Conservation (phyloP, 495 filamentous ascomycete genomes). For the Polyplosphaeria fusca region DNA sequence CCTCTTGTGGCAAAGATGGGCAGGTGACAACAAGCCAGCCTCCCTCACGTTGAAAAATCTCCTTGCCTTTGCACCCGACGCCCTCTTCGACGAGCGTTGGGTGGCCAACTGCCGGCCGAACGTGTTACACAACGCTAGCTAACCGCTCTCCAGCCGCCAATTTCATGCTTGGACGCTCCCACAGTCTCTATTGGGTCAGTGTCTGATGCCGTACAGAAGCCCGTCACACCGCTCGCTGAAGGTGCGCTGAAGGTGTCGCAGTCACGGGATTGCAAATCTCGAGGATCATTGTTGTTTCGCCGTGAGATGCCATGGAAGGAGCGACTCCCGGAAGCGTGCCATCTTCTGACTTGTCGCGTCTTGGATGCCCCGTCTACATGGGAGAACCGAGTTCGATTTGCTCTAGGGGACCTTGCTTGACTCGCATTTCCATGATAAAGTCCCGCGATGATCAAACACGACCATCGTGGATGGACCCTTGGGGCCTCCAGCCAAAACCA, state of each 20-base stretch:
- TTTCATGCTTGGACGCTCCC: neutral
- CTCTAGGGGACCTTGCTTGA: neutral
- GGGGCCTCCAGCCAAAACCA: no score
- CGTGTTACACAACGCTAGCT: slow-evolving; percentile 11
- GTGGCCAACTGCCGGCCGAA: slow-evolving; percentile 12
- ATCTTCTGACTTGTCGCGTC: slow-evolving; percentile 23
- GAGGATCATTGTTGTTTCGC: neutral
- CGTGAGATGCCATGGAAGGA: slow-evolving; percentile 26
- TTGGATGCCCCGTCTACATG: slow-evolving; percentile 12
- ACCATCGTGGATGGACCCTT: slow-evolving; percentile 9
- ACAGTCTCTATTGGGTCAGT: slow-evolving; percentile 5
- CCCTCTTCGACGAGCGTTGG: neutral
- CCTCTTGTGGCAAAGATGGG: slow-evolving; percentile 7
- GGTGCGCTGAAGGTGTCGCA: neutral
- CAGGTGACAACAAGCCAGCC: slow-evolving; percentile 22
- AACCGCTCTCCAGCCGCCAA: slow-evolving; percentile 19
- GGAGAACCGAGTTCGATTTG: neutral
- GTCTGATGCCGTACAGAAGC: slow-evolving; percentile 5
- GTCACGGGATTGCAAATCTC: neutral
- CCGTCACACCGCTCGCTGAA: slow-evolving; percentile 27
- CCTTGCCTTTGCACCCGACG: slow-evolving; percentile 4
- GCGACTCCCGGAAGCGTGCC: slow-evolving; percentile 20
- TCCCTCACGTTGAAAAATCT: slow-evolving; percentile 15
- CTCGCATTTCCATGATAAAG: slow-evolving; percentile 11
- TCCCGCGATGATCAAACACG: slow-evolving; percentile 19